Percentiles rank a stretch among this genome's conserved stretches.
Evolutionary conservation across 192 early-diverging fungal genomes (phyloP).

Genomic region (Backusella macrospora): DNA sequence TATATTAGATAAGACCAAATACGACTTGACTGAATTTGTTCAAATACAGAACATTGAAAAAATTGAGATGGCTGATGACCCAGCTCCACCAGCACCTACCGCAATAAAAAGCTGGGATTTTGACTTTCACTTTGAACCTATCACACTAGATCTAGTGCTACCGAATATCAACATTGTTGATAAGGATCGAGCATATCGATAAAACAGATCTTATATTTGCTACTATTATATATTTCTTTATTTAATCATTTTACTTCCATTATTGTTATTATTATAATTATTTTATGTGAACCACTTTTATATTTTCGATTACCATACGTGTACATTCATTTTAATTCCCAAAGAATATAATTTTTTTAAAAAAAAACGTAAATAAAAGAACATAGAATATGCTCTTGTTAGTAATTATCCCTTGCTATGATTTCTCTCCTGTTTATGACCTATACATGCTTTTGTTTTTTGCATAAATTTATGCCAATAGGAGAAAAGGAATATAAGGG

Average conservation of each 20-base stretch:
- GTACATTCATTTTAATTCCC: neutral
- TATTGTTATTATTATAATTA: neutral
- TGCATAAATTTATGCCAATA: neutral
- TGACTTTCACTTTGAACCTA: constrained; percentile 21
- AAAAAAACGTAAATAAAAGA: neutral
- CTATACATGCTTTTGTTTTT: neutral
- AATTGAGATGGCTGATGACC: neutral
- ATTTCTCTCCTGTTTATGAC: neutral
- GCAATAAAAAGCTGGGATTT: constrained; percentile 1
- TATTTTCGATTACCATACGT: neutral
- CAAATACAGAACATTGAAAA: neutral
- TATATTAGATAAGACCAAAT: neutral
- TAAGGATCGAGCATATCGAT: neutral
- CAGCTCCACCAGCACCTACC: neutral
- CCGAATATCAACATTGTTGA: constrained; percentile 1
- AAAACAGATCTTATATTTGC: neutral
- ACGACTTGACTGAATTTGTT: neutral
- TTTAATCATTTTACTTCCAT: neutral
- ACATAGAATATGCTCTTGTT: neutral
- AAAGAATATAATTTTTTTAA: neutral
- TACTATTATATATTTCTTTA: neutral
- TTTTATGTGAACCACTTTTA: neutral
- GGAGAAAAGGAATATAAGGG: neutral
- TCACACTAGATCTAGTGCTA: neutral
- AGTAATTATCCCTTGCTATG: neutral